These are phyloP conservation scores for Zea mays DNA, from an alignment of 176 grass and related monocot genomes.

Conservation along the genomic window Zm-B73-REFERENCE-NAM-5.0 NC_050096.1:210472001-210472500, in stretches of 20 bases:
- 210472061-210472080: slow-evolving; percentile 29
- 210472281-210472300: no score
- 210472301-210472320: no score
- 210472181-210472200: slow-evolving; percentile 7
- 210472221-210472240: no score
- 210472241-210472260: no score
- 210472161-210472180: background rate
- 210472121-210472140: background rate
- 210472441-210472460: background rate
- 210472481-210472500: background rate
- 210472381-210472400: no score
- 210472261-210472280: no score
- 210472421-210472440: background rate
- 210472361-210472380: no score
- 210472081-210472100: background rate
- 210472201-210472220: background rate
- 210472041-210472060: slow-evolving; percentile 59
- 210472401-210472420: no score
- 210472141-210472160: no score
- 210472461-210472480: background rate
- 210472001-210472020: slow-evolving; percentile 21
- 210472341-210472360: no score
- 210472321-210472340: no score
- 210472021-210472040: slow-evolving; percentile 22
- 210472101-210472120: background rate